Percentiles rank a stretch among this genome's conserved stretches.
Conservation (phyloP, 2,329 filamentous ascomycete genomes). For the Colletotrichum sp. region DNA sequence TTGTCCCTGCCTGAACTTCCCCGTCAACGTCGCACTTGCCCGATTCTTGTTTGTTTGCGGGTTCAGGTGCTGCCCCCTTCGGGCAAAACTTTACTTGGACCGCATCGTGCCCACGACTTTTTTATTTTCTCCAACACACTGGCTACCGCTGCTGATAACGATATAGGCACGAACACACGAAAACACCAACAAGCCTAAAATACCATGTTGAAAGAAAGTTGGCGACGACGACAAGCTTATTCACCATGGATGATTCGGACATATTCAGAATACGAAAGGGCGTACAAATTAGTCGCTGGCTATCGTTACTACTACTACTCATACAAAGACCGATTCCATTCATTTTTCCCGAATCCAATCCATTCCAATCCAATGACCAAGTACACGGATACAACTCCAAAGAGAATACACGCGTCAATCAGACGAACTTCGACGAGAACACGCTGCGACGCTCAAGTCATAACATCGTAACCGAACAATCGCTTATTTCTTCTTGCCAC, state of each 20-base stretch:
- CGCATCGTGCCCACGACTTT: neutral
- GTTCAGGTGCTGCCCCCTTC: neutral
- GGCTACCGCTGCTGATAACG: neutral
- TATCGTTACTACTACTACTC: neutral
- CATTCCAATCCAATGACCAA: neutral
- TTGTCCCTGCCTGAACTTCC: neutral
- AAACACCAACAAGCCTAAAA: neutral
- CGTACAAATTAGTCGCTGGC: slow-evolving; percentile 3
- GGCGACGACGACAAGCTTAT: neutral
- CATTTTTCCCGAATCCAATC: neutral
- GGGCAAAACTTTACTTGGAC: neutral
- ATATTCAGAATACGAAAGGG: neutral
- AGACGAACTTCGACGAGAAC: neutral
- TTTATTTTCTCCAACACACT: neutral
- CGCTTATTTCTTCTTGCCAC: slow-evolving; percentile 33
- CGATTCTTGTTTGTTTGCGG: slow-evolving; percentile 4
- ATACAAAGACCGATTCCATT: neutral
- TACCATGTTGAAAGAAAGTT: neutral
- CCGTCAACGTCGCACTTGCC: slow-evolving; percentile 10
- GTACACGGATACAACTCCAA: neutral
- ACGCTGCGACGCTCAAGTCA: neutral
- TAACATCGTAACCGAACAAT: neutral
- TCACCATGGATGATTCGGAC: neutral
- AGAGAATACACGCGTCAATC: neutral
- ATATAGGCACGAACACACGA: neutral